These are phyloP conservation scores for Phytophthora ramorum DNA, from an alignment of 352 stramenopile species.

Conservation along the genomic window DNA sequence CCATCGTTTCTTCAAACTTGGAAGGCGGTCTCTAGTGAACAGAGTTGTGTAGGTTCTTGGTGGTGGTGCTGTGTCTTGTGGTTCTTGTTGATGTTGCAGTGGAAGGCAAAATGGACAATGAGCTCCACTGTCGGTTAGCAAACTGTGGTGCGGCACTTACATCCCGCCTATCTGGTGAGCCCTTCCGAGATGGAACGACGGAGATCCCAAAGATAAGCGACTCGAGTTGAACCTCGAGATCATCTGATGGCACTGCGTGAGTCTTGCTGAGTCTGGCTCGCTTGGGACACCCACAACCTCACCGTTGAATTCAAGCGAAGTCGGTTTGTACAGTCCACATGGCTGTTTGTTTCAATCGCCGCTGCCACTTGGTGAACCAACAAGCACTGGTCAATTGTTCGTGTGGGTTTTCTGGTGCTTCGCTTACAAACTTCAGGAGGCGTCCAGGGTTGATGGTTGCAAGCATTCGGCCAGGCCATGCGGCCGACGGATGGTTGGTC, in stretches of 20 bases:
- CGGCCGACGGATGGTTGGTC: background rate
- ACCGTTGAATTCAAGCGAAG: background rate
- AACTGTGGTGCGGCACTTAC: too few species aligned
- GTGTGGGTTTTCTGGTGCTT: background rate
- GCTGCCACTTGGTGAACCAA: background rate
- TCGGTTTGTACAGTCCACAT: background rate
- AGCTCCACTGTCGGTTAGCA: too few species aligned
- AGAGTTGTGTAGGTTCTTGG: too few species aligned
- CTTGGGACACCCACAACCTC: background rate
- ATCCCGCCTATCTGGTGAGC: slow-evolving; percentile 2
- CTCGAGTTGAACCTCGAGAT: slow-evolving; percentile 1
- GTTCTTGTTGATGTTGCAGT: too few species aligned
- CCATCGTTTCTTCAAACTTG: too few species aligned
- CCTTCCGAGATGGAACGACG: background rate
- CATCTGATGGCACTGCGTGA: slow-evolving; percentile 2
- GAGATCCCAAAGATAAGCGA: background rate
- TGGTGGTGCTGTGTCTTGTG: too few species aligned
- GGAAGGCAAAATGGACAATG: too few species aligned
- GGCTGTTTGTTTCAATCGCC: background rate
- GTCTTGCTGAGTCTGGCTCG: background rate
- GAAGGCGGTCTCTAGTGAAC: too few species aligned
- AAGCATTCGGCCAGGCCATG: background rate
- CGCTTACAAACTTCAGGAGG: background rate
- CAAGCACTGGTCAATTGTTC: background rate
- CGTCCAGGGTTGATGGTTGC: background rate